phyloP scores from a whole-genome alignment of 1,139 yeast genomes.

The Geotrichum histeridarum region DNA sequence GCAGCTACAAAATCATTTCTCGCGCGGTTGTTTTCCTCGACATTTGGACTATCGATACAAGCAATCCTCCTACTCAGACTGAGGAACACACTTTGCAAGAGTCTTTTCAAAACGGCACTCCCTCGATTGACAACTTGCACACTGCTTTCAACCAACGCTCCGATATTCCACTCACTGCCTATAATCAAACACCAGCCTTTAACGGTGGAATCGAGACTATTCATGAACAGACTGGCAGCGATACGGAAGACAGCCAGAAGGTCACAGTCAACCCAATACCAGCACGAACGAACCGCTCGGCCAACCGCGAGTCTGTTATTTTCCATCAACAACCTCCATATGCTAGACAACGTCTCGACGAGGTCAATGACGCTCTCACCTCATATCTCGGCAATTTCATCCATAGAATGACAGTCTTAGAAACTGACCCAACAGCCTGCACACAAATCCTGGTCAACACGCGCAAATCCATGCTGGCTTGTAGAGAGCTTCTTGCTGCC shows the following conservation, averaged over 20 bases:
- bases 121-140: conserved; percentile 8
- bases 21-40: conserved; percentile 69
- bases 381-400: conserved; percentile 56
- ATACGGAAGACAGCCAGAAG: neutral
- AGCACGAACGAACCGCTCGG: conserved; percentile 8
- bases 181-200: too few relatives aligned
- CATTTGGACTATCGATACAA: conserved; percentile 50
- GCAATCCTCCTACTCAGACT: conserved; percentile 14
- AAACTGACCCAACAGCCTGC: conserved; percentile 34
- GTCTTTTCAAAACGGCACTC: conserved; percentile 10
- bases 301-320: conserved; percentile 30
- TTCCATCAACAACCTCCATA: conserved; percentile 50
- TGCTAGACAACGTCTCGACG: conserved; percentile 67
- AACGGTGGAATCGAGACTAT: conserved; percentile 11
- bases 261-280: neutral
- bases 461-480: conserved; percentile 41
- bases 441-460: conserved; percentile 39
- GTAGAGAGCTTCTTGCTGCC: conserved; percentile 40
- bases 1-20: conserved; percentile 69
- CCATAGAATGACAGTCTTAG: conserved; percentile 32
- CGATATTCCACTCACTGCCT: neutral
- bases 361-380: conserved; percentile 64
- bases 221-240: conserved; percentile 10
- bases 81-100: conserved; percentile 9
- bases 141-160: conserved; percentile 6